Percentiles rank a stretch among this genome's conserved stretches.
Conservation (phyloP, 1,139 yeast genomes). For the Pichia cactophila region DNA sequence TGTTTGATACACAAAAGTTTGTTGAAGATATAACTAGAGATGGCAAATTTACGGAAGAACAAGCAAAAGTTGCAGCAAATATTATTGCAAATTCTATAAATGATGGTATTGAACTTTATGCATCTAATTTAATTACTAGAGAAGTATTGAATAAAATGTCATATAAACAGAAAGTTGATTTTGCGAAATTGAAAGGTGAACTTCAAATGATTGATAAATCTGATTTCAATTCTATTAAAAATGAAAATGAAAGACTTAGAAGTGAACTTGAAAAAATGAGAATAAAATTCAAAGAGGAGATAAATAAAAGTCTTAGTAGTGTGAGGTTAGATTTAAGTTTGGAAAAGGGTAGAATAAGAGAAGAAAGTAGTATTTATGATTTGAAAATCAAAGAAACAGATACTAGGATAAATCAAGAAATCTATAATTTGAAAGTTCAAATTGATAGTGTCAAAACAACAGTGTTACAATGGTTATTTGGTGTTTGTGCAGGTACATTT, state of each 20-base stretch:
- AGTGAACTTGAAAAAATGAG: constrained; percentile 83
- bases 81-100: constrained; percentile 72
- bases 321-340: constrained; percentile 84
- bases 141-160: constrained; percentile 78
- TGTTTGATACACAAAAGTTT: constrained; percentile 74
- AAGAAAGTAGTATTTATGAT: constrained; percentile 87
- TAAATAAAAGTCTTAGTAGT: constrained; percentile 83
- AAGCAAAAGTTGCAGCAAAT: constrained; percentile 73
- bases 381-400: constrained; percentile 91
- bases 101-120: constrained; percentile 72
- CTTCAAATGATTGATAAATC: constrained; percentile 80
- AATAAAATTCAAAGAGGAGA: constrained; percentile 81
- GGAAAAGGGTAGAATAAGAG: constrained; percentile 93
- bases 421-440: constrained; percentile 89
- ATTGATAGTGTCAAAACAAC: constrained; percentile 92
- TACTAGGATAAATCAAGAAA: constrained; percentile 90
- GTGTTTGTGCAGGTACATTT: constrained; percentile 97
- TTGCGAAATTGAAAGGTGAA: constrained; percentile 89
- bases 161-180: constrained; percentile 93
- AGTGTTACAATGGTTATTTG: constrained; percentile 96
- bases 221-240: constrained; percentile 73
- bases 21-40: constrained; percentile 59
- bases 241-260: constrained; percentile 79
- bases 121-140: constrained; percentile 70
- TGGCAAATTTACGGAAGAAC: constrained; percentile 61